Percentiles rank a stretch among this genome's conserved stretches.
Conservation (phyloP, 257 asterid species). For the Nicotiana benthamiana region DNA sequence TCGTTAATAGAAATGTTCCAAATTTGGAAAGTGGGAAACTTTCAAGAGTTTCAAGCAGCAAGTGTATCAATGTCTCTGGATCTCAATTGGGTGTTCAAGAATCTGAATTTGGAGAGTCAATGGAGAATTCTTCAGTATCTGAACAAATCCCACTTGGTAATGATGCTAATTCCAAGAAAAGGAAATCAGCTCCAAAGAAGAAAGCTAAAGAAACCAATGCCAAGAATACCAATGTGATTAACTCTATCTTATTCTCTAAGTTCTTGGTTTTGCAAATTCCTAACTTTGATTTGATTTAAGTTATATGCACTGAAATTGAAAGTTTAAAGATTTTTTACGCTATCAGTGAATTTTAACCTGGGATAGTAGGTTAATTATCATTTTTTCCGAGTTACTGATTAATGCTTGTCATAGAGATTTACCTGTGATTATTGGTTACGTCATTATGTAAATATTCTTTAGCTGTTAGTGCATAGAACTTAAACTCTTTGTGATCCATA, state of each 20-base stretch:
- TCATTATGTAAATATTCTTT: too few species aligned
- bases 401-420: background rate
- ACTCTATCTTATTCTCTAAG: background rate
- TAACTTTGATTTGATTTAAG: background rate
- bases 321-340: background rate
- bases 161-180: constrained; percentile 47
- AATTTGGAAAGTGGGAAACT: constrained; percentile 23
- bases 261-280: background rate
- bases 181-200: constrained; percentile 50
- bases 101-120: constrained; percentile 43
- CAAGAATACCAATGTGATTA: constrained; percentile 30
- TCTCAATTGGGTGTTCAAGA: background rate
- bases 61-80: too few species aligned
- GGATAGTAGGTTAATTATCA: background rate
- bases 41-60: constrained; percentile 21
- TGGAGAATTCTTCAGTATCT: constrained; percentile 67
- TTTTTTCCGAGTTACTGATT: background rate
- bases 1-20: constrained; percentile 31
- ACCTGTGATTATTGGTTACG: background rate
- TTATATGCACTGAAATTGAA: background rate
- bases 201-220: constrained; percentile 38
- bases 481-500: background rate
- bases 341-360: background rate
- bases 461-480: background rate
- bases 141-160: constrained; percentile 46